A percentile compares a stretch with the other conserved stretches of the same genome.
Conservation (phyloP, 2,329 filamentous ascomycete genomes). For the Fusarium sp. region DNA sequence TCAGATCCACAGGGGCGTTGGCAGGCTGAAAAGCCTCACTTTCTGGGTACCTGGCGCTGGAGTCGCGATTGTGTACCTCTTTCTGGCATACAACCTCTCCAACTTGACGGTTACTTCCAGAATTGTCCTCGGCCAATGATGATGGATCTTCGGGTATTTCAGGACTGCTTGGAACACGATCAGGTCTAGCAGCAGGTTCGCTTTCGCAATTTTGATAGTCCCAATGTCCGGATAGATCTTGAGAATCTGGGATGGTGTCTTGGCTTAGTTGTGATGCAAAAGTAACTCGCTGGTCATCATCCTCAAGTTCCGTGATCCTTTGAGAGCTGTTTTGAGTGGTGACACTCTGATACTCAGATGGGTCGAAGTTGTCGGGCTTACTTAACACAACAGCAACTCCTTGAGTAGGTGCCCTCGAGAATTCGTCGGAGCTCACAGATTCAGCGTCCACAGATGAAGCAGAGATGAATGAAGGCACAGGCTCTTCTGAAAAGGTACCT, state of each 20-base stretch:
- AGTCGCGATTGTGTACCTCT: background rate
- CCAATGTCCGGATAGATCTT: conserved; percentile 50
- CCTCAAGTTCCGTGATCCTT: conserved; percentile 51
- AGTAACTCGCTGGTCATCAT: conserved; percentile 48
- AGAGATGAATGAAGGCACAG: conserved; percentile 48
- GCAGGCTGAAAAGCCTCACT: background rate
- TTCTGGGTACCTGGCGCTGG: background rate
- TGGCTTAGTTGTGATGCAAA: conserved; percentile 50
- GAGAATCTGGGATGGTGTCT: conserved; percentile 59
- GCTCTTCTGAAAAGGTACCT: conserved; percentile 47
- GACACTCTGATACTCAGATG: conserved; percentile 52
- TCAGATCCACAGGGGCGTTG: background rate
- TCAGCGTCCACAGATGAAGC: conserved; percentile 42
- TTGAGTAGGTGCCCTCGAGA: conserved; percentile 16
- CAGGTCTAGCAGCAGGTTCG: background rate
- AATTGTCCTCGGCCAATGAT: background rate
- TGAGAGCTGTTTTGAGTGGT: conserved; percentile 46
- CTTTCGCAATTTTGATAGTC: conserved; percentile 23
- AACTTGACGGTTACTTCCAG: background rate
- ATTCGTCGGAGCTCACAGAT: conserved; percentile 21
- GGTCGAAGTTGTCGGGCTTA: conserved; percentile 50
- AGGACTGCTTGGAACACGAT: conserved; percentile 4
- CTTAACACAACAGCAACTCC: conserved; percentile 48
- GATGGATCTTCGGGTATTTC: background rate
- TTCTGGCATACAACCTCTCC: background rate